A percentile compares a stretch with the other conserved stretches of the same genome.
phyloP scores from a whole-genome alignment of 169 alveolate species.

The Plasmodium malariae region DNA sequence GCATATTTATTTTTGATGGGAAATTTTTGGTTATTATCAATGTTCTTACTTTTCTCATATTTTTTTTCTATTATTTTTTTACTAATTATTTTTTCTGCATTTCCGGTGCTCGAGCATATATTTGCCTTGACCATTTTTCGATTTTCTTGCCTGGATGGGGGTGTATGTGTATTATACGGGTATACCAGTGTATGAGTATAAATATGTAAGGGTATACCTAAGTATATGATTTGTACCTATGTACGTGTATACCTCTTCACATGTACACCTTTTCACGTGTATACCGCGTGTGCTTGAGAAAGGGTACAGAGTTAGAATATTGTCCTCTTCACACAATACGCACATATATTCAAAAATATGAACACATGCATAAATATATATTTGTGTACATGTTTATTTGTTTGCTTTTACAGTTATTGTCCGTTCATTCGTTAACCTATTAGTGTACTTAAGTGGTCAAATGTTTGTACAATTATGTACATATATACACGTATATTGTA shows the following conservation, averaged over 20 bases:
- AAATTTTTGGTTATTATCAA: slow-evolving; percentile 14
- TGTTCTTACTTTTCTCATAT: slow-evolving; percentile 26
- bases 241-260: background rate
- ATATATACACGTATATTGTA: no score
- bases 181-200: background rate
- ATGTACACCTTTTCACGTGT: background rate
- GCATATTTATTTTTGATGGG: background rate
- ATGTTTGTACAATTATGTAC: no score
- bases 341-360: no score
- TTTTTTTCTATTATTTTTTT: slow-evolving; percentile 46
- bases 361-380: no score
- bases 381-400: no score
- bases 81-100: slow-evolving; percentile 6
- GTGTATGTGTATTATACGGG: no score
- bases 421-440: no score
- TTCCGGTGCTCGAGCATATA: slow-evolving; percentile 3
- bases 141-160: no score
- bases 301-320: no score
- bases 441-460: no score
- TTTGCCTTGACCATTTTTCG: slow-evolving; percentile 47
- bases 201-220: slow-evolving; percentile 5
- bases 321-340: no score
- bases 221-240: background rate
- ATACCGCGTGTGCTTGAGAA: background rate
- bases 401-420: no score